A percentile compares a stretch with the other conserved stretches of the same genome.
These are phyloP conservation scores for Shiraia bambusicola DNA, from an alignment of 2,329 filamentous ascomycete species.

Conservation along the genomic window DNA sequence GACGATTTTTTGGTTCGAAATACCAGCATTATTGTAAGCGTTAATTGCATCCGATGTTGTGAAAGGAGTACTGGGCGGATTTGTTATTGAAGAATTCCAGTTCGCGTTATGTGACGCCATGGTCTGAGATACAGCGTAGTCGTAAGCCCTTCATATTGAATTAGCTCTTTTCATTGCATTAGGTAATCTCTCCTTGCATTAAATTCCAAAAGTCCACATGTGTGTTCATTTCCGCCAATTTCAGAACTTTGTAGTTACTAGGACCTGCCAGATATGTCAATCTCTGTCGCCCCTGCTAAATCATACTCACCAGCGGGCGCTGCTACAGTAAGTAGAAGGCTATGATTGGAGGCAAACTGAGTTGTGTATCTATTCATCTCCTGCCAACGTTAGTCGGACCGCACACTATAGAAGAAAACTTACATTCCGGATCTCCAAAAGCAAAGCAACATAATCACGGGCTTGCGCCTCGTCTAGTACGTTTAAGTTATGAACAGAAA, in stretches of 20 bases:
- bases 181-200: slow-evolving; percentile 38
- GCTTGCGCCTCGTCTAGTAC: slow-evolving; percentile 45
- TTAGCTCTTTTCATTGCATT: not conserved
- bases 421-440: slow-evolving; percentile 43
- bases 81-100: slow-evolving; percentile 60
- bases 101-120: slow-evolving; percentile 74
- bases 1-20: slow-evolving; percentile 72
- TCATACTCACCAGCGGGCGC: too few relatives aligned
- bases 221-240: slow-evolving; percentile 44
- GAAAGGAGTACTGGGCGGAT: slow-evolving; percentile 72
- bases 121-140: slow-evolving; percentile 77
- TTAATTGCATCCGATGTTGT: slow-evolving; percentile 70
- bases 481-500: too few relatives aligned
- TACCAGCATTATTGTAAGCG: slow-evolving; percentile 64
- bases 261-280: too few relatives aligned
- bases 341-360: too few relatives aligned
- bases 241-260: slow-evolving; percentile 46
- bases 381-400: too few relatives aligned
- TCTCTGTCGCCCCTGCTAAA: too few relatives aligned
- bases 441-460: slow-evolving; percentile 42
- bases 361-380: too few relatives aligned
- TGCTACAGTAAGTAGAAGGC: slow-evolving; percentile 51
- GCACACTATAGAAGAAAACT: too few relatives aligned
- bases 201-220: slow-evolving; percentile 54
- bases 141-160: slow-evolving; percentile 45